Conservation (phyloP, 768 basidiomycete genomes). For the Auriculariales sp. region DNA sequence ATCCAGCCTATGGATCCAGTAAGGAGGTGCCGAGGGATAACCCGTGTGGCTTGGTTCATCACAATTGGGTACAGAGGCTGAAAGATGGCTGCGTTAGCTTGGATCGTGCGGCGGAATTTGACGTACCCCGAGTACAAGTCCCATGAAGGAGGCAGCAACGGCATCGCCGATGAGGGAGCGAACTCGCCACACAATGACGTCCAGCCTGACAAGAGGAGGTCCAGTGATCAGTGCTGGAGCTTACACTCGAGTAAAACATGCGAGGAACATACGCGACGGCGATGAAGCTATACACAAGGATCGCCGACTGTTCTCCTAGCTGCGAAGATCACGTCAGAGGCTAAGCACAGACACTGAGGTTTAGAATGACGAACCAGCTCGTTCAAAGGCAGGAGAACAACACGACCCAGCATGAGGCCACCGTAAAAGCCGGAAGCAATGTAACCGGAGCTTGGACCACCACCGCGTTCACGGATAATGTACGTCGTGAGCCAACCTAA, state of each 20-base stretch:
- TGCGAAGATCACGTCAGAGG: not conserved
- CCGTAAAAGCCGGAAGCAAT: slow-evolving; percentile 20
- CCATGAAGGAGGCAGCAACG: slow-evolving; percentile 38
- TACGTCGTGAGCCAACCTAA: slow-evolving; percentile 15
- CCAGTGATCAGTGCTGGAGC: slow-evolving; percentile 1
- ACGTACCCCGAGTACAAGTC: slow-evolving; percentile 34
- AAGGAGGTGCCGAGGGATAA: slow-evolving; percentile 59
- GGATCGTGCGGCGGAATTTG: slow-evolving; percentile 34
- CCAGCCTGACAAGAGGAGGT: slow-evolving; percentile 21
- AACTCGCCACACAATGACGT: slow-evolving; percentile 44
- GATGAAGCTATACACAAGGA: slow-evolving; percentile 21
- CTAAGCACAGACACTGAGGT: not conserved
- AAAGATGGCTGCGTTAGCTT: too few species aligned
- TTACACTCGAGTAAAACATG: not conserved
- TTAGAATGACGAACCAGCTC: slow-evolving; percentile 16
- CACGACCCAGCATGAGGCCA: slow-evolving; percentile 38
- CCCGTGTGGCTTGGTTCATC: slow-evolving; percentile 53
- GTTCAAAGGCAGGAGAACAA: slow-evolving; percentile 37
- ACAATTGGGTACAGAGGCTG: slow-evolving; percentile 35
- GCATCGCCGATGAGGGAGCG: slow-evolving; percentile 38
- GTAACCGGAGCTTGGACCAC: slow-evolving; percentile 15
- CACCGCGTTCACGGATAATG: slow-evolving; percentile 9
- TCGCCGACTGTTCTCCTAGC: slow-evolving; percentile 18
- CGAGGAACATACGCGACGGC: slow-evolving; percentile 10
- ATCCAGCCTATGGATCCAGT: slow-evolving; percentile 33